Base-by-base conservation (phyloP, 2,329 filamentous ascomycete genomes). In the Phyllosticta citrichinensis region DNA sequence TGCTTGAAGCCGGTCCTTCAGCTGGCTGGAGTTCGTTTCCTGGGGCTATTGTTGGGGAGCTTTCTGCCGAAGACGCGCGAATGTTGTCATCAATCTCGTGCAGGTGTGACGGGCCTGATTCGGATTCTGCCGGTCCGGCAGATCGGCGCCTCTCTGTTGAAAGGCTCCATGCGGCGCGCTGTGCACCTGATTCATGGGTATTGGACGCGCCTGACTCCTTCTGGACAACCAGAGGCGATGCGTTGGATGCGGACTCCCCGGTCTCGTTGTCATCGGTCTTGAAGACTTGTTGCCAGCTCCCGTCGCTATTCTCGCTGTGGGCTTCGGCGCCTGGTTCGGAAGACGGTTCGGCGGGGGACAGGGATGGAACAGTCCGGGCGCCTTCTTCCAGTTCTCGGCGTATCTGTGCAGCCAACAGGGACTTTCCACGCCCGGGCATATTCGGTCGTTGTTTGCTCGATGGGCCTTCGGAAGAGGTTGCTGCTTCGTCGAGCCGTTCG, bases 321-420 rank as follows among this genome's bases (percentile, higher is more conserved):
- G 66, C 68, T 56, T 72, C 71, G 10, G 68, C 69, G 27, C 71
- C 69, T 25, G 20, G 59, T 50, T 62, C 60, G 2, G 24, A 17
- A 6, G 24, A 19, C 20, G 52, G 55, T 9, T 58, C 62, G 2
- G 14, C 59, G 3, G 55, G 59, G 27, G 27, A 30, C 50, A 57
- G 9, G 2, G 59, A 60, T 12, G 58, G 17, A 25, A 56, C 30
- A n/a, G 24, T 62, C 17, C 60, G 33, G 1, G 55, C 57, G 19
- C 51, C 56, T 66, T 81, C 79, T 68, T 80, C 79, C 9, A 81
- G 66, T 24, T 71, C 69, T 10, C 79, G 74, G 57, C 75, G 76
- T 52, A 81, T 79, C 56, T 77, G 74, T 3, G 76, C 76, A 3
- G 79, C 79, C 62, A 76, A 70, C 35, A 74, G 80, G 2, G 76